Evolutionary conservation across 192 early-diverging fungal genomes (phyloP), one percentile per base, ranked within the genome.

Genomic region (Chytriomyces sp.): DNA sequence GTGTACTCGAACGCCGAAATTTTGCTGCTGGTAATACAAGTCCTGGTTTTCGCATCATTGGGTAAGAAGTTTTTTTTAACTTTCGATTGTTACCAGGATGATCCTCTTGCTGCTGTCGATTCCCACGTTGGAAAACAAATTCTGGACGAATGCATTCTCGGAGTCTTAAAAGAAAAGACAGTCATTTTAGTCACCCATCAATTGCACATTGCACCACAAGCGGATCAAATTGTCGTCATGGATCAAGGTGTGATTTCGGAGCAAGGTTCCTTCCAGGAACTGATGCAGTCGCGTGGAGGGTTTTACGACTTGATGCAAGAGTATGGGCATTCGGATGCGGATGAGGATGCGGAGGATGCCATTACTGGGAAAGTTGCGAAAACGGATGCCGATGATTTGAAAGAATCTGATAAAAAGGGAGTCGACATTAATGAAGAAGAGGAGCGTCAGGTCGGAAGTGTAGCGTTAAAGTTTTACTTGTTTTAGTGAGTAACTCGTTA

Each of bases 1-100:
- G 24, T 93, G 9, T 94, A 93, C 75, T 88, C 84, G 0, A 61
- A 85, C 67, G 87, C 88, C 20, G 92, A 93, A 44, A 90, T 92
- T 65, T 85, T 89, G 65, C 77, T 93, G 8, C 85, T 91, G 44
- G 92, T 81, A 35, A 35, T 3, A 35, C 35, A 35, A 35, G n/a
- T 45, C 3, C 35, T 1, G 35, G 35, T 35, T 35, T 35, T 35
- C 35, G 35, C 81, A 49, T 80, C 79, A 47, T 69, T 73, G 79
- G 79, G 4, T 79, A 80, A 45, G 76, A 76, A 5, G 68, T 66
- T 18, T 61, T 16, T 43, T 79, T 10, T 67, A 35, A 35, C 35
- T 35, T 35, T 35, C 35, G 35, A 35, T 35, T 35, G 35, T 35
- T 35, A 57, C 77, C 35, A 64, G 79, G 64, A 72, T 24, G 53